Base-by-base conservation (phyloP, 2,329 filamentous ascomycete species). In the Colletotrichum orbiculare region DNA sequence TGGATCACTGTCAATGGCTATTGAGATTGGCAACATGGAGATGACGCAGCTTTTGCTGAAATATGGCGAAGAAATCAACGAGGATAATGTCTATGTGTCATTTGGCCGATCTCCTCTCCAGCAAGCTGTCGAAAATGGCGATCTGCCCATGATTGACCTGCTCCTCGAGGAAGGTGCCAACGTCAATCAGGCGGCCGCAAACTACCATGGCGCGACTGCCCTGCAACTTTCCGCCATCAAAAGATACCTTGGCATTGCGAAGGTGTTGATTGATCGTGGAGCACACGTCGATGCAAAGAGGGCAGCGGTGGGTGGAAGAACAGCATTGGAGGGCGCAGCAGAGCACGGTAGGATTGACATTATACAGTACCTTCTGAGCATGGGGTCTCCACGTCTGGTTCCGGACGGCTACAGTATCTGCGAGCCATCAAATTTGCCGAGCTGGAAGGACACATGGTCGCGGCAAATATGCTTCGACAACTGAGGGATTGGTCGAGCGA, bases 281-380 rank as follows among this genome's bases (percentile, higher is more conserved):
- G 62, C 62, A 2, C n/a, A 53, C 2, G 1, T 61, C 9, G 11
- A 64, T 11, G 61, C 56, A 3, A 13, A 43, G 4, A n/a, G 42
- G 1, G 61, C 61, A 8, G 5, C n/a, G 3, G 1, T 3, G 2
- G 0, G 4, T 7, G 61, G 56, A 1, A 12, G 61, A 13, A 64
- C 61, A 1, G 38, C 61, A 1, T 7, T 64, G 2, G 61, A 64
- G 13, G 56, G 49, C 10, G 61, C 56, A 8, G 56, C 61, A 8
- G 56, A 64, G 6, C 13, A 55, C 11, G 56, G 56, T 0, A 43
- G 45, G 6, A 41, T 64, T 25, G 61, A 52, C 3, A 45, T 50
- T 17, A 15, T 52, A 3, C 45, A 42, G 8, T 42, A 54, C 3
- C 43, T 55, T 8, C 11, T 64, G 5, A n/a, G 6, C 2, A 3